These are phyloP conservation scores for Pichia heedii DNA, from an alignment of 805 yeast genomes.

Conservation along the genomic window DNA sequence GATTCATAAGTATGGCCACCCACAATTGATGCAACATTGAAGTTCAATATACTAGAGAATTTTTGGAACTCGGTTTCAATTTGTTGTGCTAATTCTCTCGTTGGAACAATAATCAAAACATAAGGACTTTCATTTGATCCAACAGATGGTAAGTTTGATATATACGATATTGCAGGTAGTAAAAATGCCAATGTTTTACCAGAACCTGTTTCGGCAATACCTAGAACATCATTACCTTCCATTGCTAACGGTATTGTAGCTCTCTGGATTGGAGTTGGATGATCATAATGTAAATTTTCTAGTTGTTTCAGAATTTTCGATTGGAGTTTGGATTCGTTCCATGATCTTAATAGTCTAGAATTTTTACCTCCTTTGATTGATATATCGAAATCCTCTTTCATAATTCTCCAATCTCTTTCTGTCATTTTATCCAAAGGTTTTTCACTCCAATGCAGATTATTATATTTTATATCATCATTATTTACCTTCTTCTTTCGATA, in stretches of 20 bases:
- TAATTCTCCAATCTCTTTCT: conserved; percentile 80
- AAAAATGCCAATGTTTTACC: conserved; percentile 87
- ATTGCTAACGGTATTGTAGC: conserved; percentile 73
- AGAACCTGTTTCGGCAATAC: conserved; percentile 94
- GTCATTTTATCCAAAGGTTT: conserved; percentile 62
- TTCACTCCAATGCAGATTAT: conserved; percentile 50
- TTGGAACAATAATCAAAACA: conserved; percentile 77
- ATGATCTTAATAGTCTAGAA: conserved; percentile 56
- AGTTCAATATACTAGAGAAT: conserved; percentile 24
- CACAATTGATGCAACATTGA: conserved; percentile 55
- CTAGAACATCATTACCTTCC: conserved; percentile 57
- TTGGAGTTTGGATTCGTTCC: conserved; percentile 60
- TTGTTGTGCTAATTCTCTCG: conserved; percentile 89
- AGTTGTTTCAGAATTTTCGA: conserved; percentile 26
- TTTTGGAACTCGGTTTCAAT: conserved; percentile 54
- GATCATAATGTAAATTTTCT: conserved; percentile 34
- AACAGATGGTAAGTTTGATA: conserved; percentile 37
- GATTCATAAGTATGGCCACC: conserved; percentile 81
- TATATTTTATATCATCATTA: conserved; percentile 3
- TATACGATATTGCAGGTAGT: conserved; percentile 58
- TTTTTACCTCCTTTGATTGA: conserved; percentile 41
- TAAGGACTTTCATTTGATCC: conserved; percentile 56
- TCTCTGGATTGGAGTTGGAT: conserved; percentile 88
- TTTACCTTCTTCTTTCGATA: conserved; percentile 1
- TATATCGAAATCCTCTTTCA: conserved; percentile 71